These are phyloP conservation scores for Cladosporium cucumerinum DNA, from an alignment of 2,329 filamentous ascomycete genomes.

Conservation along the genomic window DNA sequence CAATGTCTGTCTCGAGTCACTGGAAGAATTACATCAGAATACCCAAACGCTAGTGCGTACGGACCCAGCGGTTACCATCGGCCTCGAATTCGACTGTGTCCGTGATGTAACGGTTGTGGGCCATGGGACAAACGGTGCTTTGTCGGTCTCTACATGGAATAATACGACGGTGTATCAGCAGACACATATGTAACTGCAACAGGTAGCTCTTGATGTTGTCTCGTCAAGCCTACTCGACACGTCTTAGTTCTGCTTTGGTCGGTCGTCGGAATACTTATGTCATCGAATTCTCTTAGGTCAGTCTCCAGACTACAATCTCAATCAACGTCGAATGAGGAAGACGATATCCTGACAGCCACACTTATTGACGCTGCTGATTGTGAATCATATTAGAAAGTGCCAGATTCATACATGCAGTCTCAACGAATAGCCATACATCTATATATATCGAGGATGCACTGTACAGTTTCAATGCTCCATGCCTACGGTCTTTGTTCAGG, in stretches of 20 bases:
- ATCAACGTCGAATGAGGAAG: background rate
- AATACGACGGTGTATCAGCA: background rate
- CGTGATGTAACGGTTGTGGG: background rate
- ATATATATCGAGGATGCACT: background rate
- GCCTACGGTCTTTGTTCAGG: background rate
- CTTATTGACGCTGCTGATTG: background rate
- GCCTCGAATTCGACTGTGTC: constrained; percentile 2
- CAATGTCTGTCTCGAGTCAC: background rate
- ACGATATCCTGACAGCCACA: background rate
- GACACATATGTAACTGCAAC: background rate
- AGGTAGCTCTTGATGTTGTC: background rate
- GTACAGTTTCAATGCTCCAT: background rate
- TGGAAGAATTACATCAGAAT: background rate
- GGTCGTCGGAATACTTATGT: background rate
- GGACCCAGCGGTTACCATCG: constrained; percentile 9
- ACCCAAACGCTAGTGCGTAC: constrained; percentile 1
- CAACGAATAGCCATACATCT: background rate
- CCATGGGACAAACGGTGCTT: background rate
- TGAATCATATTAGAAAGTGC: background rate
- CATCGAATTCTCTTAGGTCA: background rate
- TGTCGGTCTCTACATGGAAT: background rate
- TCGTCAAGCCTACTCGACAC: background rate
- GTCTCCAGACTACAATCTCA: background rate
- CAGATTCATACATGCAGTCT: no score
- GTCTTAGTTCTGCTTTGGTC: background rate